Conservation (phyloP, 352 stramenopile genomes). For the Blastocystis sp. region DNA sequence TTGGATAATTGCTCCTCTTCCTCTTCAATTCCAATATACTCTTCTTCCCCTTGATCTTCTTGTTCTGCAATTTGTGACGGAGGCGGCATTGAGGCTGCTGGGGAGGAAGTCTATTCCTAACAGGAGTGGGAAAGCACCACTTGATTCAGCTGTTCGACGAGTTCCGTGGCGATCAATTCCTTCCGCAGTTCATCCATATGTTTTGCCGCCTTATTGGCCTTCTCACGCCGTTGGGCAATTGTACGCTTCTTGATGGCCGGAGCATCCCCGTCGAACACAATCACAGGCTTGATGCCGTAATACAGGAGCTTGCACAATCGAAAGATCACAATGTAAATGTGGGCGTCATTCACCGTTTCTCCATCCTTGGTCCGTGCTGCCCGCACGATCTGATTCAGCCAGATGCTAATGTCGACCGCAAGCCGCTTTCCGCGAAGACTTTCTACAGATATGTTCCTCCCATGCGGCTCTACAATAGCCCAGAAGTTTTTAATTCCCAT, state of each 20-base stretch:
- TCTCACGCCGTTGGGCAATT: slow-evolving; percentile 75
- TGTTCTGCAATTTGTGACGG: neutral
- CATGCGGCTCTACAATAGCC: slow-evolving; percentile 89
- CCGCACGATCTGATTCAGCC: slow-evolving; percentile 98
- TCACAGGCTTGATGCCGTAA: slow-evolving; percentile 92
- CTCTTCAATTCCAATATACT: neutral
- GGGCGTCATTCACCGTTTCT: slow-evolving; percentile 87
- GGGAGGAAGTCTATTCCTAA: slow-evolving; percentile 1
- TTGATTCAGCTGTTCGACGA: slow-evolving; percentile 23
- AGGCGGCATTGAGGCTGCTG: neutral
- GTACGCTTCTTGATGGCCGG: slow-evolving; percentile 91
- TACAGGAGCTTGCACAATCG: slow-evolving; percentile 79
- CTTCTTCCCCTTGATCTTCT: neutral
- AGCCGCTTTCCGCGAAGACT: slow-evolving; percentile 89
- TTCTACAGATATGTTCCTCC: slow-evolving; percentile 93
- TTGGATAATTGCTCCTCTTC: slow-evolving; percentile 7
- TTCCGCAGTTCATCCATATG: slow-evolving; percentile 72
- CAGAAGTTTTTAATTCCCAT: slow-evolving; percentile 99
- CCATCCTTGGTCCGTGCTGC: slow-evolving; percentile 91
- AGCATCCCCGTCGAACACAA: slow-evolving; percentile 96
- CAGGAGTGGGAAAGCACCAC: neutral
- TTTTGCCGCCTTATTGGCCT: slow-evolving; percentile 76
- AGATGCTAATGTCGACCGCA: slow-evolving; percentile 97
- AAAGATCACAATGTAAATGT: slow-evolving; percentile 77
- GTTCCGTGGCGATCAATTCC: slow-evolving; percentile 3